Percentiles rank a stretch among this genome's conserved stretches.
phyloP scores from a whole-genome alignment of 768 basidiomycete species.

The Leccinum fibrillosum region DNA sequence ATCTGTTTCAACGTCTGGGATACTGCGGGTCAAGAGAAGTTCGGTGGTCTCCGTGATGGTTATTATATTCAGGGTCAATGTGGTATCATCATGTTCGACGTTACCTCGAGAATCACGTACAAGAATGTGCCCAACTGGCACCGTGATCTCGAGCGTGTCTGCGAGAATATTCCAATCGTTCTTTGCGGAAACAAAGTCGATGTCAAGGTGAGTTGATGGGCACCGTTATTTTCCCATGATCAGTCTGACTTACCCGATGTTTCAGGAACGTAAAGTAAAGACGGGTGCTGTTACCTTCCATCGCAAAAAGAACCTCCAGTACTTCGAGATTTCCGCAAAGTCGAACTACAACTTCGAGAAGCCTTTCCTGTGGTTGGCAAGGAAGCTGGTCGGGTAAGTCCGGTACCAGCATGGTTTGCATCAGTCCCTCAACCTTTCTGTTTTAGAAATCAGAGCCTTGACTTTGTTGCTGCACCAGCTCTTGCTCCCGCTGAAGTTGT shows the following conservation, averaged over 20 bases:
- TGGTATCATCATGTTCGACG: slow-evolving; percentile 99
- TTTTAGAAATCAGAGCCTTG: slow-evolving; percentile 74
- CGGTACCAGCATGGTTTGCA: background rate
- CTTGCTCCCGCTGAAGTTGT: slow-evolving; percentile 91
- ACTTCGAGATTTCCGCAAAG: slow-evolving; percentile 99
- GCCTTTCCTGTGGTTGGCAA: slow-evolving; percentile 98
- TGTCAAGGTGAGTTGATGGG: slow-evolving; percentile 72
- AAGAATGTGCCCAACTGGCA: slow-evolving; percentile 99
- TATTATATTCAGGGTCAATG: slow-evolving; percentile 98
- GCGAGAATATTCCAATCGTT: slow-evolving; percentile 99
- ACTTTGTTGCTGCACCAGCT: slow-evolving; percentile 96
- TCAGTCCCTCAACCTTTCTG: background rate
- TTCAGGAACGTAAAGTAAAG: slow-evolving; percentile 98
- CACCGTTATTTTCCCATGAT: background rate
- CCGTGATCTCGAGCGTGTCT: slow-evolving; percentile 98
- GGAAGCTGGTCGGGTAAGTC: slow-evolving; percentile 93
- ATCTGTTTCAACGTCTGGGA: slow-evolving; percentile 99
- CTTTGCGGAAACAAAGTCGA: slow-evolving; percentile 99
- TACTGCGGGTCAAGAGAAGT: slow-evolving; percentile 99
- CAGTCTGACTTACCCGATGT: slow-evolving; percentile 6
- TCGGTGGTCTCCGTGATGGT: slow-evolving; percentile 96
- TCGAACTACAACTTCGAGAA: slow-evolving; percentile 99
- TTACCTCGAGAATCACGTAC: slow-evolving; percentile 99
- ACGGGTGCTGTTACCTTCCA: slow-evolving; percentile 98
- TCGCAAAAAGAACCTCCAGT: slow-evolving; percentile 99